Conservation (phyloP, 2,329 filamentous ascomycete genomes). For the Pezicula carpinea region DNA sequence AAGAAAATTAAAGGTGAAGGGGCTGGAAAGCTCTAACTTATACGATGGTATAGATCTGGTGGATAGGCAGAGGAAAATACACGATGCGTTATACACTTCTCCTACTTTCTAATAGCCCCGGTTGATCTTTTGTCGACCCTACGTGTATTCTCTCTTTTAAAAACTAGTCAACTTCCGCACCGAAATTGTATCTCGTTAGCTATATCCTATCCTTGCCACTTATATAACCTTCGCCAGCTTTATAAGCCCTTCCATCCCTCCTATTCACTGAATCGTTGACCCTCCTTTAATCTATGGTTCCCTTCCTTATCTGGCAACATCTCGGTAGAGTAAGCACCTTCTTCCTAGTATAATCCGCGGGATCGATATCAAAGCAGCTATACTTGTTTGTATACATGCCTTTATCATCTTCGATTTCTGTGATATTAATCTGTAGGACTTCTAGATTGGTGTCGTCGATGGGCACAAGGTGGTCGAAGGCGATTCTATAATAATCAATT, state of each 20-base stretch:
- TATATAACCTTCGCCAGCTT: background rate
- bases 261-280: slow-evolving; percentile 26
- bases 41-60: too few relatives aligned
- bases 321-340: slow-evolving; percentile 37
- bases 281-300: slow-evolving; percentile 30
- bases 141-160: too few relatives aligned
- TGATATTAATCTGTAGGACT: slow-evolving; percentile 37
- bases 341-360: slow-evolving; percentile 33
- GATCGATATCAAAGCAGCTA: slow-evolving; percentile 31
- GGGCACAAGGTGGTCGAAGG: slow-evolving; percentile 36
- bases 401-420: slow-evolving; percentile 34
- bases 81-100: too few relatives aligned
- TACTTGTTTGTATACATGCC: slow-evolving; percentile 32
- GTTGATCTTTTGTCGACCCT: too few relatives aligned
- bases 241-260: too few relatives aligned
- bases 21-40: too few relatives aligned
- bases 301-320: slow-evolving; percentile 36
- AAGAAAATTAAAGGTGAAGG: too few relatives aligned
- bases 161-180: background rate
- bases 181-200: background rate
- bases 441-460: slow-evolving; percentile 33
- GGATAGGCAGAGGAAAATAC: too few relatives aligned
- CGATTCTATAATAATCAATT: slow-evolving; percentile 35
- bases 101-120: too few relatives aligned
- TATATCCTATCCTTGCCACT: background rate